phyloP scores from a whole-genome alignment of 176 grass and related monocot species.

The Hyparrhenia diplandra region DNA sequence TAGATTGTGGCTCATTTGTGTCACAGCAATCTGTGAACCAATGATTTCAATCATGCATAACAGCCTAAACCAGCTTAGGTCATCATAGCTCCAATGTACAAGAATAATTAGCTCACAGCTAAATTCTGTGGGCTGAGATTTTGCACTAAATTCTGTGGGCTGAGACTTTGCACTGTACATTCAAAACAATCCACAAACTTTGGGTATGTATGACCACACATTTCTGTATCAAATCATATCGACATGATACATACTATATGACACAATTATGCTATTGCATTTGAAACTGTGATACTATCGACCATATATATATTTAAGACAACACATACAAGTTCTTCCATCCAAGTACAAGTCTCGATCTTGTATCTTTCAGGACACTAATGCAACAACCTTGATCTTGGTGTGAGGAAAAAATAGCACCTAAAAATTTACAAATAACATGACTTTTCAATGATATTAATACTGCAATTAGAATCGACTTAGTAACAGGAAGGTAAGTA shows the following conservation, averaged over 20 bases:
- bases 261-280: background rate
- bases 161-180: background rate
- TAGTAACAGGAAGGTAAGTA: background rate
- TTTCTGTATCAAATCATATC: background rate
- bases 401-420: background rate
- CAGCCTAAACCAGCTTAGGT: background rate
- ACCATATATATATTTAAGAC: background rate
- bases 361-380: background rate
- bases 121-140: no score
- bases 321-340: background rate
- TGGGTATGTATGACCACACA: background rate
- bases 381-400: background rate
- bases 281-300: background rate
- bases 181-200: background rate
- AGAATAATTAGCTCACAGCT: conserved; percentile 12
- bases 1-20: background rate
- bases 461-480: background rate
- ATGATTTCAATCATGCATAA: background rate
- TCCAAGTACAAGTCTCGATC: background rate
- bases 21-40: background rate
- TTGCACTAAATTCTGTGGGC: background rate
- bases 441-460: background rate
- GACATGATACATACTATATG: conserved; percentile 5
- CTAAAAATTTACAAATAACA: background rate
- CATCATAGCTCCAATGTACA: background rate